Base-by-base conservation (phyloP, 371 early-diverging fungal genomes). In the Mortierella sp. region DNA sequence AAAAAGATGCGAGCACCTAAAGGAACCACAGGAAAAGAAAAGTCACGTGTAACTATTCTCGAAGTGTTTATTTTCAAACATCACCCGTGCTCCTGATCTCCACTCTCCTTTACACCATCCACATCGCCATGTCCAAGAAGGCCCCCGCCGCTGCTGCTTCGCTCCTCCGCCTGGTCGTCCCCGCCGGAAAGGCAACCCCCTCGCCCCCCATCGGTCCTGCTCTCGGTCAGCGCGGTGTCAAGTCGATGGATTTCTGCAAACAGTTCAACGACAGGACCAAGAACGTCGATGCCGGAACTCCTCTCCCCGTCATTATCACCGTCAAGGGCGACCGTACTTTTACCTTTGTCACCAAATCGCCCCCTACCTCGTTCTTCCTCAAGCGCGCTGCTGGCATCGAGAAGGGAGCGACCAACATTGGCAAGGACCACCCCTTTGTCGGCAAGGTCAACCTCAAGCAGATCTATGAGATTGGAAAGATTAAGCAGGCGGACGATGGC, bases 191-290 rank as follows among this genome's bases (percentile, higher is more conserved):
- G 88, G 98, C 98, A 10, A 95, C 97, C n/a, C 98, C 98, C 6
- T 92, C 96, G 50, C 98, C 98, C 6, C 98, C 99, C 24, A 96
- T 99, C 43, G 98, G 99, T 57, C 98, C 99, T 69, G 98, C 98
- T 5, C 93, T 99, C 34, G 99, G 99, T 89, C 98, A 97, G 79
- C 94, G 97, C 73, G 99, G 99, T 88, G 95, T 99, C 72, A 98
- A 98, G 88, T 93, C 97, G n/a, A 98, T 98, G 92, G 99, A 99
- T 87, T 99, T 99, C 88, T 97, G 98, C 91, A 98, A 98, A 89
- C 96, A 95, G 87, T 99, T 99, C 92, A 99, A 98, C 91, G 98
- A 98, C 88, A 95, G 94, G 69, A 98, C 99, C 75, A 97, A 97
- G 87, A 92, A 95, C 80, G 91, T 94, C 86, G 90, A 92, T n/a